A percentile compares a stretch with the other conserved stretches of the same genome.
These are phyloP conservation scores for Fusarium newnesense DNA, from an alignment of 2,329 filamentous ascomycete genomes.

Conservation along the genomic window DNA sequence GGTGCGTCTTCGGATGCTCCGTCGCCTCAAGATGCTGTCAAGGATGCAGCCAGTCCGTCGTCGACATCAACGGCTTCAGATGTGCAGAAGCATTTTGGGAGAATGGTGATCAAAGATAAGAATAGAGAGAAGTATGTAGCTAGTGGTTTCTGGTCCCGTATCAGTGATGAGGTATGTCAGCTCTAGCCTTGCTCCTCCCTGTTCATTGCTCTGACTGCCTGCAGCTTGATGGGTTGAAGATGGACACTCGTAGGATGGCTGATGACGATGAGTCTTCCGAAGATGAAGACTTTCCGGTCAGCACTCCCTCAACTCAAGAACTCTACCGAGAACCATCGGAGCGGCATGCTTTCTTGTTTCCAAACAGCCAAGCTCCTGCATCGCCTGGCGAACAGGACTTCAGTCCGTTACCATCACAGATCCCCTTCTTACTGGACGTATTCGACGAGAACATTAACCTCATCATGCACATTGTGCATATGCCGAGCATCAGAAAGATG, in stretches of 20 bases:
- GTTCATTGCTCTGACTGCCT: neutral
- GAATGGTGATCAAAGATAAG: constrained; percentile 58
- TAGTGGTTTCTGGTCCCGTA: constrained; percentile 64
- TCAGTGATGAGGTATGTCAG: constrained; percentile 63
- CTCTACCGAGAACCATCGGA: constrained; percentile 55
- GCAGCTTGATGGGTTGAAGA: constrained; percentile 58
- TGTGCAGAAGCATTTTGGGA: constrained; percentile 57
- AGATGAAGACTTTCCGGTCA: constrained; percentile 48
- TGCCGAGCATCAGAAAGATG: constrained; percentile 52
- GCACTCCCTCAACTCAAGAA: constrained; percentile 51
- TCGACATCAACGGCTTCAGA: constrained; percentile 27
- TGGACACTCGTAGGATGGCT: constrained; percentile 49
- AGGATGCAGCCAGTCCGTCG: constrained; percentile 9
- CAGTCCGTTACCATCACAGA: constrained; percentile 64
- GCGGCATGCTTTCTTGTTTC: constrained; percentile 63
- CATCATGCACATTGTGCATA: constrained; percentile 56
- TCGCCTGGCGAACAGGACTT: constrained; percentile 52
- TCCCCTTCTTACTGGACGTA: constrained; percentile 62
- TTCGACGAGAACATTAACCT: constrained; percentile 64
- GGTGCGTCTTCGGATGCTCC: constrained; percentile 44
- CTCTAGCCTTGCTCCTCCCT: neutral
- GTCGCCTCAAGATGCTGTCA: constrained; percentile 42
- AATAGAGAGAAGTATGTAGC: constrained; percentile 59
- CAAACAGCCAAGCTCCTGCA: constrained; percentile 52
- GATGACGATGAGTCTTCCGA: constrained; percentile 48